These are phyloP conservation scores for Fraxinus pennsylvanica DNA, from an alignment of 257 asterid genomes.

Conservation along the genomic window DNA sequence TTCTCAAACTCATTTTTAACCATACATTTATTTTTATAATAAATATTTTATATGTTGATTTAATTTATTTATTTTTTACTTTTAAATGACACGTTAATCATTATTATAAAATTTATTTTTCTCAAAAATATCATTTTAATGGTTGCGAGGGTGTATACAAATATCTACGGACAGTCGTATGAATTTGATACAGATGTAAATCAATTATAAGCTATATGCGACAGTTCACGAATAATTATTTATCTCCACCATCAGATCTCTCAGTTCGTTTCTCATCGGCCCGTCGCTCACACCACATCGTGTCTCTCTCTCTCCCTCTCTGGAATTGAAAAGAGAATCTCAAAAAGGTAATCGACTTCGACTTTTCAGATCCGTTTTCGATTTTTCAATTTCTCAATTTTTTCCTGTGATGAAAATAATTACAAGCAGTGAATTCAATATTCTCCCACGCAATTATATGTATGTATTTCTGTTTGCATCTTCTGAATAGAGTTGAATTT, in stretches of 20 bases:
- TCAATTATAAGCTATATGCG: no score
- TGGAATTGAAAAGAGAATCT: background rate
- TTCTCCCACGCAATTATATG: background rate
- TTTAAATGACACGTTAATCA: no score
- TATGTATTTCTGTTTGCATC: background rate
- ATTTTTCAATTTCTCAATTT: background rate
- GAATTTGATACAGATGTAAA: background rate
- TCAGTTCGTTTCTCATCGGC: constrained; percentile 10
- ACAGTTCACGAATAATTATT: background rate
- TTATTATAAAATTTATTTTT: no score
- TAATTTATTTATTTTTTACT: no score
- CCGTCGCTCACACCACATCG: background rate
- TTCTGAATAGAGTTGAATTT: background rate
- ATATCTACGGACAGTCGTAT: background rate
- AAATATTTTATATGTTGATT: no score
- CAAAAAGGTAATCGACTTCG: background rate
- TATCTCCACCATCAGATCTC: constrained; percentile 29
- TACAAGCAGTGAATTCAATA: background rate
- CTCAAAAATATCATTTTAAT: no score
- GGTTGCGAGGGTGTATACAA: no score
- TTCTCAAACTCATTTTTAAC: no score
- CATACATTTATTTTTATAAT: no score
- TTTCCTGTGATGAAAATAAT: background rate
- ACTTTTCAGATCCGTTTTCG: background rate
- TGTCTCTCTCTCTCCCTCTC: background rate